Conservation (phyloP, 78 protist genomes). For the Speleostelium caveatum region DNA sequence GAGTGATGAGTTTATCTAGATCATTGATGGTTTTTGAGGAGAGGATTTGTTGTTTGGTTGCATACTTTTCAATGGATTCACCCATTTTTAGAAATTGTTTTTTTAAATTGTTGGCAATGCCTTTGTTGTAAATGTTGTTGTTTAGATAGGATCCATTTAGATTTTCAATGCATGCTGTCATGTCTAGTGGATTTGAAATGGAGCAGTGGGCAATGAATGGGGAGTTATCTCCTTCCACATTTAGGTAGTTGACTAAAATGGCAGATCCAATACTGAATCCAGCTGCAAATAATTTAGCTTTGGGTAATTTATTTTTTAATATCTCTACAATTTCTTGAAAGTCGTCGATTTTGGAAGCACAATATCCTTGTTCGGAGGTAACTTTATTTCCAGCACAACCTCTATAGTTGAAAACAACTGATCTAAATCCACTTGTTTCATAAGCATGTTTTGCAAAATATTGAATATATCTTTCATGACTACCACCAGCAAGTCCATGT, state of each 20-base stretch:
- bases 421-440: conserved; percentile 34
- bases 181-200: conserved; percentile 62
- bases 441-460: conserved; percentile 44
- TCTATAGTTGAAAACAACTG: conserved; percentile 61
- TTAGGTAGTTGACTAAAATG: conserved; percentile 32
- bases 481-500: conserved; percentile 61
- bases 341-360: conserved; percentile 41
- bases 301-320: conserved; percentile 2
- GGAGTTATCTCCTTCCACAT: conserved; percentile 4
- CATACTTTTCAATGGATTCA: conserved; percentile 10
- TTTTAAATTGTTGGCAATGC: conserved; percentile 47
- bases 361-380: conserved; percentile 39
- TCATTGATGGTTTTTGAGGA: conserved; percentile 19
- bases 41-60: conserved; percentile 21
- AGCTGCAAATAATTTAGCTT: conserved; percentile 22
- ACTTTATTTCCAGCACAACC: conserved; percentile 58
- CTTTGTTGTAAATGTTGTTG: conserved; percentile 11
- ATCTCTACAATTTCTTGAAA: neutral
- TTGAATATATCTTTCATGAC: conserved; percentile 54
- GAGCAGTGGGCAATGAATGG: conserved; percentile 32
- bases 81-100: conserved; percentile 18
- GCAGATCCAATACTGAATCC: conserved; percentile 48
- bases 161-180: conserved; percentile 35
- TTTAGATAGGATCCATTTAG: conserved; percentile 8
- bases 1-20: conserved; percentile 18